Percentiles rank a stretch among this genome's conserved stretches.
Evolutionary conservation across 805 yeast species (phyloP).

Genomic region (Ogataea populi-albae): DNA sequence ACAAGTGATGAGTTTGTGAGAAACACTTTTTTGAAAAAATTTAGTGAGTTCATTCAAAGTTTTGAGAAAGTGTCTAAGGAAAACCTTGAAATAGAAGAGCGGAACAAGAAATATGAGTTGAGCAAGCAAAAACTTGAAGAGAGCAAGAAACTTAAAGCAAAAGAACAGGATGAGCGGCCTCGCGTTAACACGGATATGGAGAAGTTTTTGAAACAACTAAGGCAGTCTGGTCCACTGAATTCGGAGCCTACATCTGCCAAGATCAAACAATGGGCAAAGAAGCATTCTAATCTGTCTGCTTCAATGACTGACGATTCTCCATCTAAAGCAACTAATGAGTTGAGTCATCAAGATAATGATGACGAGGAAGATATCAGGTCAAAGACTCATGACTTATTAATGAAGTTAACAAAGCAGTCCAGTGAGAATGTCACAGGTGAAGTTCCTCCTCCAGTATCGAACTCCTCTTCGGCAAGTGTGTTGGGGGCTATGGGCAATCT

Average conservation of each 20-base stretch:
- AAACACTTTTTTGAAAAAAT: conserved; percentile 70
- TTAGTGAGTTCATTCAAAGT: conserved; percentile 74
- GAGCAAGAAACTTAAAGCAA: conserved; percentile 31
- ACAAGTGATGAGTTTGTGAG: conserved; percentile 59
- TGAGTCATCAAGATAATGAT: conserved; percentile 8
- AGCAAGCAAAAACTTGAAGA: conserved; percentile 62
- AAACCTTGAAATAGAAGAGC: conserved; percentile 79
- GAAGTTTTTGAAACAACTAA: conserved; percentile 75
- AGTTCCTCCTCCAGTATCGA: conserved; percentile 11
- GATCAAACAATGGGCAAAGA: conserved; percentile 73
- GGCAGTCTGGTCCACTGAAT: conserved; percentile 77
- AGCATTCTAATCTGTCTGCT: conserved; percentile 40
- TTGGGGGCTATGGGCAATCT: conserved; percentile 3
- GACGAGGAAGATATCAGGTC: conserved; percentile 25
- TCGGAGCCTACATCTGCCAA: conserved; percentile 80
- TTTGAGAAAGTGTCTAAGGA: conserved; percentile 79
- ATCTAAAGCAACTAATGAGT: conserved; percentile 4
- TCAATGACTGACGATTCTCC: conserved; percentile 12
- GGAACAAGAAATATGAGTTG: conserved; percentile 69
- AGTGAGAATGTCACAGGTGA: conserved; percentile 2
- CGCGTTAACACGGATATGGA: conserved; percentile 62
- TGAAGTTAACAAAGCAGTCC: conserved; percentile 24
- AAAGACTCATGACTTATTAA: conserved; percentile 27
- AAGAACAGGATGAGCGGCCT: conserved; percentile 39
- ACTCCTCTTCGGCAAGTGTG: conserved; percentile 10